phyloP scores from a whole-genome alignment of 1,284 basidiomycete species.

The Leccinum subatratum region DNA sequence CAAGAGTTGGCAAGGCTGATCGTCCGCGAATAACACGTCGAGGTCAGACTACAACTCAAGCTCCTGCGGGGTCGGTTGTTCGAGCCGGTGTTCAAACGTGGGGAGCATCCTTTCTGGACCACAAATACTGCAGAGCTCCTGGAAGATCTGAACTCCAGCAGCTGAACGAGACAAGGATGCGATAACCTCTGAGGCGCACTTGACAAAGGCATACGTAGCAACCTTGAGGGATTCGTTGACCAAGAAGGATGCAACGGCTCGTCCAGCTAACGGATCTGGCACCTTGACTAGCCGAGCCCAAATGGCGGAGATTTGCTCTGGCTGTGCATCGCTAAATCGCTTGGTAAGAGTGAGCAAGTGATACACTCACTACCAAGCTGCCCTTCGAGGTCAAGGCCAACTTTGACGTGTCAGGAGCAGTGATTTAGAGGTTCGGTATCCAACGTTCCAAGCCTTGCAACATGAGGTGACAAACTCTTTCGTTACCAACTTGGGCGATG shows the following conservation, averaged over 20 bases:
- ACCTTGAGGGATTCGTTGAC: constrained; percentile 86
- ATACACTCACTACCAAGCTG: constrained; percentile 68
- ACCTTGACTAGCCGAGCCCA: constrained; percentile 75
- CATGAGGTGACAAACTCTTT: constrained; percentile 51
- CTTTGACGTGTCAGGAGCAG: constrained; percentile 26
- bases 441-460: constrained; percentile 76
- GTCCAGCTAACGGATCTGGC: constrained; percentile 70
- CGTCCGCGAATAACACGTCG: constrained; percentile 66
- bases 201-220: constrained; percentile 73
- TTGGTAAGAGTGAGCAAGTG: constrained; percentile 83
- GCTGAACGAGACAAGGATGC: constrained; percentile 80
- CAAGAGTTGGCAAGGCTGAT: constrained; percentile 63
- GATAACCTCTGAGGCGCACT: constrained; percentile 77
- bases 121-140: constrained; percentile 80
- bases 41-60: constrained; percentile 71
- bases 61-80: constrained; percentile 65
- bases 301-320: constrained; percentile 79
- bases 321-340: constrained; percentile 70
- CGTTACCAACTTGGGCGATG: constrained; percentile 49
- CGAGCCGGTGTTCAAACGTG: constrained; percentile 65
- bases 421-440: constrained; percentile 69
- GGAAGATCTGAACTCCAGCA: constrained; percentile 71
- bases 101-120: constrained; percentile 82
- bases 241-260: constrained; percentile 78
- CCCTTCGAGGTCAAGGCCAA: constrained; percentile 53